Percentiles rank a stretch among this genome's conserved stretches.
These are phyloP conservation scores for Cicer bijugum DNA, from an alignment of 306 rosid species.

Conservation along the genomic window DNA sequence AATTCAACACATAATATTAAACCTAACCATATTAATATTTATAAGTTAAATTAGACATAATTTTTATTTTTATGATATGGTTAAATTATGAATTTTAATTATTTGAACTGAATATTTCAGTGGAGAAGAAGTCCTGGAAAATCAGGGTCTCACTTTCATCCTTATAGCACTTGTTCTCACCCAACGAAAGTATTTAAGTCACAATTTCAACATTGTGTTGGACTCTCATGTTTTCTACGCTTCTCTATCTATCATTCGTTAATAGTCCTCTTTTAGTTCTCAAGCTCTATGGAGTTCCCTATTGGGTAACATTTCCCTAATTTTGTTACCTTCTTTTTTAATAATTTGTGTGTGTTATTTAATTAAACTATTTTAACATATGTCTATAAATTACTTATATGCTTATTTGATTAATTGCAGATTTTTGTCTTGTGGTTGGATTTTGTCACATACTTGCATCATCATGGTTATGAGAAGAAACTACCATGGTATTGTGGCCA, in stretches of 20 bases:
- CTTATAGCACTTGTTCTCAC: constrained; percentile 69
- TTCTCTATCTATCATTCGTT: too few relatives aligned
- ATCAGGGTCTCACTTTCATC: constrained; percentile 88
- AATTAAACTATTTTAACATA: too few relatives aligned
- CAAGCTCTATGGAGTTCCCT: too few relatives aligned
- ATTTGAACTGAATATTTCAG: constrained; percentile 51
- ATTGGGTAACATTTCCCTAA: constrained; percentile 40
- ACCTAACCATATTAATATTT: too few relatives aligned
- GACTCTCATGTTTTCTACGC: too few relatives aligned
- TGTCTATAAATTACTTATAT: background rate
- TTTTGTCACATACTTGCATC: constrained; percentile 86
- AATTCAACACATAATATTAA: too few relatives aligned
- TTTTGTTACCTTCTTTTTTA: background rate
- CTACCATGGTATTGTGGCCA: constrained; percentile 98
- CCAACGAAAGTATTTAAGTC: constrained; percentile 68
- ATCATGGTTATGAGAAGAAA: constrained; percentile 82
- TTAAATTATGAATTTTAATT: constrained; percentile 14
- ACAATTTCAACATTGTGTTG: constrained; percentile 66
- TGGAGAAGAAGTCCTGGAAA: constrained; percentile 96
- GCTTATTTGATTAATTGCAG: constrained; percentile 44
- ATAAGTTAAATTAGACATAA: too few relatives aligned
- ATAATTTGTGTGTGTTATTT: too few relatives aligned
- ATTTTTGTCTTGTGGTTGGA: constrained; percentile 89
- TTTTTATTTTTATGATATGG: too few relatives aligned
- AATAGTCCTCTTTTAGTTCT: too few relatives aligned